Evolutionary conservation across 805 yeast genomes (phyloP), one percentile per base, ranked within the genome.

Genomic region (Lipomyces sp.): DNA sequence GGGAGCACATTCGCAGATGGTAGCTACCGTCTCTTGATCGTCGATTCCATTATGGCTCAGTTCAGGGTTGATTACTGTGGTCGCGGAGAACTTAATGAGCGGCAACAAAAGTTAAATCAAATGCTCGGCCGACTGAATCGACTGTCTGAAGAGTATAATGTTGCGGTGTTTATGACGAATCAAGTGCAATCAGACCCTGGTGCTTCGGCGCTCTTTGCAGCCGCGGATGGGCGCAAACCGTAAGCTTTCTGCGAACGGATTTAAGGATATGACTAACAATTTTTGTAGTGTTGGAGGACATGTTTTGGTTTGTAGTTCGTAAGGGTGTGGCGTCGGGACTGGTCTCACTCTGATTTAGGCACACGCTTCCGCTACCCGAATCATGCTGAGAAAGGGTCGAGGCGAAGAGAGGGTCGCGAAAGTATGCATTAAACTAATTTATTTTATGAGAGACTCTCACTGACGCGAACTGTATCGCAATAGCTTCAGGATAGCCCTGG

Each of bases 101-200:
- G 94, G 63, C 94, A 89, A 75, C 89, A 89, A 60, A 90, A 86
- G 75, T 84, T 85, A 57, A 85, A 85, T 64, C 88, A 85, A 66
- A 87, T 85, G 77, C 76, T 85, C 42, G 80, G 84, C 5, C 80
- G 81, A 64, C 75, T 85, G 60, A 83, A 80, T 64, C 79, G 92
- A 71, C 78, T 89, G 62, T 90, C 93, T 0, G 94, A 89, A 73
- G 94, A 89, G 73, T 89, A 86, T 76, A 90, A 90, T 62, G 81
- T 88, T 60, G 94, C 94, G 0, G 89, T 89, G 0, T 87, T 89
- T 62, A 84, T 89, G 79, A 85, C 88, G 0, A 89, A 89, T 72
- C 94, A 89, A 75, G 72, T 89, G 15, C 94, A 89, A 69, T 89
- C 92, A 6, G 94, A 90, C 75, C 94, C 92, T 4, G 94, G 92